Evolutionary conservation across 768 basidiomycete genomes (phyloP), one percentile per base, ranked within the genome.

Genomic region (Kwoniella dejecticola): DNA sequence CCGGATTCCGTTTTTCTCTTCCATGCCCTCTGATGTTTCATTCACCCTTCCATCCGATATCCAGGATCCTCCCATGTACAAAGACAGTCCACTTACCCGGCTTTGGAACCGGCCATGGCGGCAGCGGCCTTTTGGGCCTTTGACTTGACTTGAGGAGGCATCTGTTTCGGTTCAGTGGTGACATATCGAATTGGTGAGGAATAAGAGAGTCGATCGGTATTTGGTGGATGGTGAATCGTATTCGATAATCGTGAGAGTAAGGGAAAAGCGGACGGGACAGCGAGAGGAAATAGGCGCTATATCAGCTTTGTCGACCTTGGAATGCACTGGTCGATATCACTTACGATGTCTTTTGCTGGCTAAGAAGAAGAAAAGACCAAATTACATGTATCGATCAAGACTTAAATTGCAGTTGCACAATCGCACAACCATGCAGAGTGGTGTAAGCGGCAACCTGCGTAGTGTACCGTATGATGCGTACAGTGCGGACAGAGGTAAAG

Each of bases 91-190:
- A 78, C 77, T 74, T 56, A 78, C 77, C 77, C 77, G 62, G 77
- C 75, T 66, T 69, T 70, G 58, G 75, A 76, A 72, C 74, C 74
- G 63, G 77, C 77, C 72, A 70, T 68, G 53, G 77, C 77, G 73
- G 77, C 77, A 62, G 73, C 72, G 64, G 77, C 77, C 74, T 77
- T 77, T 50, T 72, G 70, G 57, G 72, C 61, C 73, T 72, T 78
- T 63, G 62, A 67, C 76, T 79, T 79, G 57, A 77, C 76, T 67
- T 79, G 72, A 49, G 77, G 75, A 62, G 73, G 75, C 58, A 60
- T 60, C 49, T 60, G 33, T 57, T n/a, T 5, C n/a, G n/a, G n/a
- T n/a, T 26, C 7, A n/a, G 38, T 53, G 33, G 23, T 19, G 29
- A 31, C n/a, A 21, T 31, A 24, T 7, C 13, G 36, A 45, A n/a